Conservation (phyloP, 768 basidiomycete genomes). For the Pleurotus tuoliensis region DNA sequence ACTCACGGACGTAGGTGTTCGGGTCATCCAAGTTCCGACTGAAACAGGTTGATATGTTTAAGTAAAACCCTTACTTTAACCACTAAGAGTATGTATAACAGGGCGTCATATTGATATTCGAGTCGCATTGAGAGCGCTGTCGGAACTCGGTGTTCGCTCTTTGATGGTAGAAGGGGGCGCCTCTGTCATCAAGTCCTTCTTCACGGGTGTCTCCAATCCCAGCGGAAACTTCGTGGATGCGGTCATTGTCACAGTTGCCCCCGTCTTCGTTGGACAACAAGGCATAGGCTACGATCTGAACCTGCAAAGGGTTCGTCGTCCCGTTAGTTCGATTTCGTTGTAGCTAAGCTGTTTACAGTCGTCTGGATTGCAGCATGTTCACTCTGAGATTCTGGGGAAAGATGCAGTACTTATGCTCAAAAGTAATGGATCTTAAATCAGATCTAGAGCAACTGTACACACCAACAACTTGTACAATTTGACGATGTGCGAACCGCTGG, state of each 20-base stretch:
- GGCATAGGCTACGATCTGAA: conserved; percentile 56
- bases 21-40: conserved; percentile 48
- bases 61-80: too few species aligned
- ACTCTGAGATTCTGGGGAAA: conserved; percentile 29
- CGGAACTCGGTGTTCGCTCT: conserved; percentile 54
- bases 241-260: conserved; percentile 83
- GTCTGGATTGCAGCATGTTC: conserved; percentile 20
- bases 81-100: too few species aligned
- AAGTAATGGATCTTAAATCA: neutral
- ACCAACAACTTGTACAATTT: neutral
- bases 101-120: conserved; percentile 22
- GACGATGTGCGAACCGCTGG: neutral
- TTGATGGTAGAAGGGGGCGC: conserved; percentile 98
- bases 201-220: conserved; percentile 21
- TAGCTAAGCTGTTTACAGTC: conserved; percentile 1
- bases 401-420: conserved; percentile 30
- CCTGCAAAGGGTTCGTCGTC: conserved; percentile 15
- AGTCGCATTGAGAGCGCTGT: conserved; percentile 48
- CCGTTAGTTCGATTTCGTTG: neutral
- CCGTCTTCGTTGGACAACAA: conserved; percentile 71
- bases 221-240: conserved; percentile 52
- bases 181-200: conserved; percentile 71
- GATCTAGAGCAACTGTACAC: neutral
- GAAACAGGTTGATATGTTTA: conserved; percentile 26
- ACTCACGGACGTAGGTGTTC: conserved; percentile 66